phyloP scores from a whole-genome alignment of 257 asterid species.

The Paraleonurus japonicus region DNA sequence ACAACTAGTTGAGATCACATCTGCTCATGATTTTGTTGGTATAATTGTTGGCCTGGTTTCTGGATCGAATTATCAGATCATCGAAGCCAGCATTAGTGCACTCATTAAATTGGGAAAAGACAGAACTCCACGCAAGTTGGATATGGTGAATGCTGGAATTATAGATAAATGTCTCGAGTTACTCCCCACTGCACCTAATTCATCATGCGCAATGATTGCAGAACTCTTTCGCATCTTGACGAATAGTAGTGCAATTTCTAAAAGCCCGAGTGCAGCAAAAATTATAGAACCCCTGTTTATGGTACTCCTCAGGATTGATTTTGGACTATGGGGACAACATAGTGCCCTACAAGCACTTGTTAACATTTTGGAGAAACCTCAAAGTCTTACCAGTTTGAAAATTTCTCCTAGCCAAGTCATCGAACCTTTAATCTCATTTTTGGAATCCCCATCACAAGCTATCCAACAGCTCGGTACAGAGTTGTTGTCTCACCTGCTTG shows the following conservation, averaged over 20 bases:
- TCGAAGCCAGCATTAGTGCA: conserved; percentile 76
- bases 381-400: conserved; percentile 58
- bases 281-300: conserved; percentile 77
- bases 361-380: conserved; percentile 87
- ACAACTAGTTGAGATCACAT: conserved; percentile 58
- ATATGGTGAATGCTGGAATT: conserved; percentile 83
- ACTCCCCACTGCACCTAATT: conserved; percentile 65
- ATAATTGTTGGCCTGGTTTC: conserved; percentile 67
- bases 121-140: conserved; percentile 81
- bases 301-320: conserved; percentile 66
- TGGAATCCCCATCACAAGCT: conserved; percentile 82
- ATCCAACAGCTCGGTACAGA: conserved; percentile 87
- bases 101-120: conserved; percentile 87
- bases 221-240: conserved; percentile 91
- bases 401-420: conserved; percentile 77
- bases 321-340: conserved; percentile 83
- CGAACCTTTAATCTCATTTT: conserved; percentile 66
- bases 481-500: conserved; percentile 75
- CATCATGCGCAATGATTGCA: conserved; percentile 70
- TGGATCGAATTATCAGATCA: conserved; percentile 66
- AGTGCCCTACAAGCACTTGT: conserved; percentile 90
- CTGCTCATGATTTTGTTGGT: conserved; percentile 56
- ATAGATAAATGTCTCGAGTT: conserved; percentile 75
- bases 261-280: conserved; percentile 58
- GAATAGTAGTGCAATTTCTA: conserved; percentile 76